Percentiles rank a stretch among this genome's conserved stretches.
These are phyloP conservation scores for Gillenia trifoliata DNA, from an alignment of 306 rosid species.

Conservation along the genomic window DNA sequence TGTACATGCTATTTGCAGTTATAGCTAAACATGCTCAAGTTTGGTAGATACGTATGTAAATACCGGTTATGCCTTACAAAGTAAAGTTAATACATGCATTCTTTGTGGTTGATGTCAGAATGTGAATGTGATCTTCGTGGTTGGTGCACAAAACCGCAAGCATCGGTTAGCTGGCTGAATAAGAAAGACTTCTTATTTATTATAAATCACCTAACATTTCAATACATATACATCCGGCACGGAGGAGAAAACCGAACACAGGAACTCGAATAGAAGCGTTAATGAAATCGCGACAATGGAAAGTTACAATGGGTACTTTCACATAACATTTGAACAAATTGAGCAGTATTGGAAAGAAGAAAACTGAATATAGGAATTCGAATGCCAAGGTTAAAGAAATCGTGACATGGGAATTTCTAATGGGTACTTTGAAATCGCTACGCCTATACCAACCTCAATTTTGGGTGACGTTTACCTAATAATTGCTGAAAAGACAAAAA, in stretches of 20 bases:
- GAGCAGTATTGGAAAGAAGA: too few relatives aligned
- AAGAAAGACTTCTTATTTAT: background rate
- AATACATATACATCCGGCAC: too few relatives aligned
- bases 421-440: background rate
- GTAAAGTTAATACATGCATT: background rate
- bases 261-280: too few relatives aligned
- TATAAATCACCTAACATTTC: too few relatives aligned
- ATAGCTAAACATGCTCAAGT: background rate
- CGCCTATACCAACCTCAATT: background rate
- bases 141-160: background rate
- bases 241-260: too few relatives aligned
- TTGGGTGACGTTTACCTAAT: constrained; percentile 2
- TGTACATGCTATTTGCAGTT: background rate
- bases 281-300: too few relatives aligned
- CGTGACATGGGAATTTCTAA: background rate
- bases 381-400: background rate
- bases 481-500: constrained; percentile 20
- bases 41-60: background rate
- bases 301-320: too few relatives aligned
- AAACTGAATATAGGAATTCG: too few relatives aligned
- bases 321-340: too few relatives aligned
- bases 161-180: background rate
- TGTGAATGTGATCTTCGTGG: background rate
- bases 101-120: background rate
- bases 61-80: background rate